Evolutionary conservation across 495 filamentous ascomycete species (phyloP).

Genomic region (Lophiostoma macrostomum): DNA sequence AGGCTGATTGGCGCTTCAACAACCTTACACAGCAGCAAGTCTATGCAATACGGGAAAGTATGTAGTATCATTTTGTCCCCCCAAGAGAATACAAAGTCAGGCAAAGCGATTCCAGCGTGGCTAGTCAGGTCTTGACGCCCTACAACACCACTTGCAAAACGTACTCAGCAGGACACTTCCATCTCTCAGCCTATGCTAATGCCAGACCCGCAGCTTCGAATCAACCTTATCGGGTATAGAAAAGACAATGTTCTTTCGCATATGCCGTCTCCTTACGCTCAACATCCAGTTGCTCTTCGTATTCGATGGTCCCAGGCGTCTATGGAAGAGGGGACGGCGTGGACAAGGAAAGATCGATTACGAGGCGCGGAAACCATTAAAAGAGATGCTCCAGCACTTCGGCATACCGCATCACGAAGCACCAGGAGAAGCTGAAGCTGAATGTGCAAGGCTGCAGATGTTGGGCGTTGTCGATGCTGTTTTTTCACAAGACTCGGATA

Average conservation of each 20-base stretch:
- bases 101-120: no score
- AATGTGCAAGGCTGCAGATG: slow-evolving; percentile 33
- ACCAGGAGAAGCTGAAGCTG: slow-evolving; percentile 36
- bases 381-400: slow-evolving; percentile 21
- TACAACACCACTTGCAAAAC: no score
- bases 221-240: slow-evolving; percentile 34
- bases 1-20: slow-evolving; percentile 37
- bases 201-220: slow-evolving; percentile 5
- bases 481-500: slow-evolving; percentile 34
- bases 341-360: slow-evolving; percentile 22
- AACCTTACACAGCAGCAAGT: slow-evolving; percentile 32
- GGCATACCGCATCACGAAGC: slow-evolving; percentile 30
- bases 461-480: slow-evolving; percentile 36
- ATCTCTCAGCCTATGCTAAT: not conserved
- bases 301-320: slow-evolving; percentile 31
- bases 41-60: slow-evolving; percentile 26
- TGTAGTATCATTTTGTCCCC: no score
- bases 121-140: no score
- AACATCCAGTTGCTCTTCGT: slow-evolving; percentile 38
- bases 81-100: no score
- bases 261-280: slow-evolving; percentile 24
- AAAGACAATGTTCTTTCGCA: slow-evolving; percentile 34
- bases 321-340: slow-evolving; percentile 24
- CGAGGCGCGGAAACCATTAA: slow-evolving; percentile 16
- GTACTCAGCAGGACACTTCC: no score